Conservation (phyloP, 768 basidiomycete genomes). For the Lactarius evosmus region DNA sequence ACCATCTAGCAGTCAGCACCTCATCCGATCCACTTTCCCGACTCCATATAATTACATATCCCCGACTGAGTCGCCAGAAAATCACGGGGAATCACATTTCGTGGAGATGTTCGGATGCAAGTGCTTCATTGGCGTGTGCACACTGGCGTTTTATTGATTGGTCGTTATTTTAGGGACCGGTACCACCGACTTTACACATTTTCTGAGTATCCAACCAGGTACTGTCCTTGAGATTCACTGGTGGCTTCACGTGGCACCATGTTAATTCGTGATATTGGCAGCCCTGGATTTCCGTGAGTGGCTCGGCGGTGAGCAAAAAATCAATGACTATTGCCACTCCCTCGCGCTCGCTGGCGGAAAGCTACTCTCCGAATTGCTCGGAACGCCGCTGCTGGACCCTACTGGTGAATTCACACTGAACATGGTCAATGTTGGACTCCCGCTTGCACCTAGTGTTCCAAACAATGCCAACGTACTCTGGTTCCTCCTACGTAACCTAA, state of each 20-base stretch:
- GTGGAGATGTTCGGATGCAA: conserved; percentile 51
- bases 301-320: conserved; percentile 73
- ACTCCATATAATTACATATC: conserved; percentile 53
- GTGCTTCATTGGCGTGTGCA: conserved; percentile 29
- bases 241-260: not conserved
- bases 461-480: conserved; percentile 26
- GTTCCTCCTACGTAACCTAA: conserved; percentile 30
- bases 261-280: conserved; percentile 28
- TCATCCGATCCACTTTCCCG: conserved; percentile 58
- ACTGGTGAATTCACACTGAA: conserved; percentile 54
- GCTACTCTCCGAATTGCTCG: conserved; percentile 54
- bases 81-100: conserved; percentile 39
- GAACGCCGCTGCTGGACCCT: conserved; percentile 60
- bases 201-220: conserved; percentile 56
- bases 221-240: conserved; percentile 15
- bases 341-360: conserved; percentile 68
- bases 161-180: conserved; percentile 50
- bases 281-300: conserved; percentile 71
- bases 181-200: conserved; percentile 54
- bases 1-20: conserved; percentile 56
- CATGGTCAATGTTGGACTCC: conserved; percentile 61
- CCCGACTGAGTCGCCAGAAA: conserved; percentile 38
- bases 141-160: not conserved
- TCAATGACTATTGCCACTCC: conserved; percentile 65
- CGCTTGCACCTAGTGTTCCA: conserved; percentile 33